Evolutionary conservation across 345 rosid species (phyloP).

Genomic region (rapeseed (Brassica napus)): DNA sequence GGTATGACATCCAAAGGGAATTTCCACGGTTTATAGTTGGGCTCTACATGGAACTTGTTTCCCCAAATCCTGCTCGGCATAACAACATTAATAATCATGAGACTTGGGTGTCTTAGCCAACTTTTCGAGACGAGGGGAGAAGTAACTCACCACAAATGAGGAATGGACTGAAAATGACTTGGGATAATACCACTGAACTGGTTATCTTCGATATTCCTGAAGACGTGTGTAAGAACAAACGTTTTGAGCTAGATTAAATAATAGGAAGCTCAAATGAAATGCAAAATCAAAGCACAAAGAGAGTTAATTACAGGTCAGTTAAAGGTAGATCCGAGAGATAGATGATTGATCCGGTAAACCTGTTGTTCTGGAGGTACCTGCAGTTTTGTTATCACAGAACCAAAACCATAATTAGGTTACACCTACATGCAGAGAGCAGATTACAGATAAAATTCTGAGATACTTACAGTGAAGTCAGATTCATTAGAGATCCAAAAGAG

Average conservation of each 20-base stretch:
- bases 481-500: conserved; percentile 71
- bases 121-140: neutral
- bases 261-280: conserved; percentile 26
- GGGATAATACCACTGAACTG: conserved; percentile 88
- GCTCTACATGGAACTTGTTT: conserved; percentile 58
- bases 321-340: conserved; percentile 77
- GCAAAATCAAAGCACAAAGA: conserved; percentile 16
- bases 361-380: conserved; percentile 86
- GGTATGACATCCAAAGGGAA: conserved; percentile 61
- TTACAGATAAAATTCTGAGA: neutral
- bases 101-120: conserved; percentile 2
- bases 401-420: neutral
- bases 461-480: conserved; percentile 68
- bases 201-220: conserved; percentile 79
- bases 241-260: conserved; percentile 29
- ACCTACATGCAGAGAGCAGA: conserved; percentile 16
- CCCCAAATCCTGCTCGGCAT: conserved; percentile 71
- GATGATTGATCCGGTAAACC: conserved; percentile 84
- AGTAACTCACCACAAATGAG: conserved; percentile 66
- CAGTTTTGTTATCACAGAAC: conserved; percentile 27
- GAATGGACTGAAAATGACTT: conserved; percentile 70
- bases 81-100: conserved; percentile 14
- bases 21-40: conserved; percentile 71
- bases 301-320: conserved; percentile 62
- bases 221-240: conserved; percentile 10